Evolutionary conservation across 371 early-diverging fungal species (phyloP), one percentile per base, ranked within the genome.

Genomic region (Lichtheimia ornata): DNA sequence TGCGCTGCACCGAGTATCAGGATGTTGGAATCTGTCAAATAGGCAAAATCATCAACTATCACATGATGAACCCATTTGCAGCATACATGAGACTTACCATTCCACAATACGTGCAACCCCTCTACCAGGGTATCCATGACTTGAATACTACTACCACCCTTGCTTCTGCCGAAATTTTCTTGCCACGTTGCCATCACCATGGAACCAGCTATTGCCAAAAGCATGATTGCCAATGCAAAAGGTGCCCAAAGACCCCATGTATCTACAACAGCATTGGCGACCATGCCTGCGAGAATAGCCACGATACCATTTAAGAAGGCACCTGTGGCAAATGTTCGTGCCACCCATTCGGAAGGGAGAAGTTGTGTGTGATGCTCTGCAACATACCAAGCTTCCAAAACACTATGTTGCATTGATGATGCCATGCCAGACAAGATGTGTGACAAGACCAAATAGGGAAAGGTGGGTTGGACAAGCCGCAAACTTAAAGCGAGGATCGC

Each of bases 351-450:
- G 4, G 78, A 63, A 0, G 82, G 74, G 58, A 88, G 87, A 22
- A 84, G 86, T 52, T 76, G 72, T 3, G 80, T 70, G 35, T 77
- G 73, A 66, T 91, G 89, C 57, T 90, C 91, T 15, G 83, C 76
- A 22, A 91, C 87, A 76, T 90, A 87, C 93, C 93, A 93, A 12
- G 90, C 81, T 68, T 92, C 93, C 75, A 92, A 93, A 15, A 88
- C 90, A 20, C 87, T 84, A 61, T 88, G 88, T 18, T 90, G 69
- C 22, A 93, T 69, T 0, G 91, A 89, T 0, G 91, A 87, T 15
- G 85, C 70, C 25, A 91, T 71, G 2, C 93, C 92, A 13, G 89
- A 86, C 9, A 88, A 58, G 15, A 92, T 28, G 61, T 91, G 88
- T 5, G 89, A 89, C 40, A 85, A 25, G 30, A 89, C 63, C 53